Conservation (phyloP, 106 monocot genomes). For the Allium fistulosum region DNA sequence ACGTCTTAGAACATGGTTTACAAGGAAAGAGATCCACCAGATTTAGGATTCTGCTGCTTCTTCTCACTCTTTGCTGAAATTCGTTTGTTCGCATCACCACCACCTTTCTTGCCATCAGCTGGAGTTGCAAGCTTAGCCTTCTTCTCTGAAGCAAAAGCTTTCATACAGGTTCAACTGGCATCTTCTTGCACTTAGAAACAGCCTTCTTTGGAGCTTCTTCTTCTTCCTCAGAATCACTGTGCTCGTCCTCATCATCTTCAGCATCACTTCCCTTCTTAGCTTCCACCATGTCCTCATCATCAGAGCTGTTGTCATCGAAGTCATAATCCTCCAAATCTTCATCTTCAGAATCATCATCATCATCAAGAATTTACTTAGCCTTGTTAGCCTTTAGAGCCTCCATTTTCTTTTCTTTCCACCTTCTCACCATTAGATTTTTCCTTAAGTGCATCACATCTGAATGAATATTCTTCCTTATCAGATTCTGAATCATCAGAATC, state of each 20-base stretch:
- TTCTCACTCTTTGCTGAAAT: conserved; percentile 40
- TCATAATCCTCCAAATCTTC: too few species aligned
- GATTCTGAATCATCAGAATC: not conserved
- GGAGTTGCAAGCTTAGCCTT: conserved; percentile 55
- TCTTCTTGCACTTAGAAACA: conserved; percentile 37
- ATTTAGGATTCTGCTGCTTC: conserved; percentile 42
- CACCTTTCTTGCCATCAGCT: conserved; percentile 44
- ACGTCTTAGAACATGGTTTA: conserved; percentile 4
- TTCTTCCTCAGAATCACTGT: too few species aligned
- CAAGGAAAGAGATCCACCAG: conserved; percentile 24
- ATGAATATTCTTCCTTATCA: not conserved
- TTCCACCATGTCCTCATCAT: conserved; percentile 4
- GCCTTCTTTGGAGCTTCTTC: conserved; percentile 35
- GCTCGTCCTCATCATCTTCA: conserved; percentile 26
- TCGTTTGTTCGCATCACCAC: conserved; percentile 15
- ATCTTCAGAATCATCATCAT: too few species aligned
- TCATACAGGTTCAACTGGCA: conserved; percentile 22
- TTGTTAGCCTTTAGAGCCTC: too few species aligned
- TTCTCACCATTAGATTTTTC: conserved; percentile 1
- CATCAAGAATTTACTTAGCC: too few species aligned
- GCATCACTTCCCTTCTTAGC: conserved; percentile 26
- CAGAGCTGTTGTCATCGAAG: not conserved
- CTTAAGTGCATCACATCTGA: not conserved
- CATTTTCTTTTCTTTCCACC: conserved; percentile 2
- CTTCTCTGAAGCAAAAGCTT: conserved; percentile 38